Evolutionary conservation across 2,329 filamentous ascomycete genomes (phyloP), one percentile per base, ranked within the genome.

Genomic region (Penicillium sp.): DNA sequence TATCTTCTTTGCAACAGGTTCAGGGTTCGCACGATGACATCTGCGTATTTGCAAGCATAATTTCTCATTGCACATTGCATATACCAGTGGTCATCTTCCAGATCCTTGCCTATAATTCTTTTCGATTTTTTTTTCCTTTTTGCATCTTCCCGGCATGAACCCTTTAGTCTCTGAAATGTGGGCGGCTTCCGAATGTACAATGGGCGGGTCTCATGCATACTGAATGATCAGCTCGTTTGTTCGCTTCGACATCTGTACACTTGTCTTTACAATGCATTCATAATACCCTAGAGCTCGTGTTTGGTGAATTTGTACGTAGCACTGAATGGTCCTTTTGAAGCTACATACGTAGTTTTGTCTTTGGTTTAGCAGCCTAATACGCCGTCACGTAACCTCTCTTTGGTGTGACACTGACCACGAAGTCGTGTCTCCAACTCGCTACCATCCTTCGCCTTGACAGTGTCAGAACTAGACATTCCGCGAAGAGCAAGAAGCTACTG

Each of bases 1-100:
- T 47, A 33, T 54, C 46, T 52, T 49, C 38, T 48, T 56, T 82
- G 37, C 55, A 50, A 26, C 26, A 16, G 45, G 51, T 52, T 25
- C 38, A 25, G 30, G 37, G 41, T 51, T 52, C 58, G 50, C 58
- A 61, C 55, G 60, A 49, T 61, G 49, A 53, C 42, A 52, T 56
- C 37, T 57, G 40, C 50, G 40, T 44, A 40, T 59, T 56, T 50
- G 25, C 31, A 30, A 37, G 31, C 41, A 42, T 35, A 14, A 26
- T 35, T 16, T 31, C 38, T 30, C 16, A 38, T 19, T 42, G 5
- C 38, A 38, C 35, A 41, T 40, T 38, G 62, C 55, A 61, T 48
- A 60, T 61, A 60, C 37, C 43, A 54, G 54, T 57, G 51, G 57
- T 45, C 33, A 41, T 42, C 28, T 50, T 35, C 17, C 16, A 19